phyloP scores from a whole-genome alignment of 2,329 filamentous ascomycete genomes.

The Ophiostoma novo-ulmi region DNA sequence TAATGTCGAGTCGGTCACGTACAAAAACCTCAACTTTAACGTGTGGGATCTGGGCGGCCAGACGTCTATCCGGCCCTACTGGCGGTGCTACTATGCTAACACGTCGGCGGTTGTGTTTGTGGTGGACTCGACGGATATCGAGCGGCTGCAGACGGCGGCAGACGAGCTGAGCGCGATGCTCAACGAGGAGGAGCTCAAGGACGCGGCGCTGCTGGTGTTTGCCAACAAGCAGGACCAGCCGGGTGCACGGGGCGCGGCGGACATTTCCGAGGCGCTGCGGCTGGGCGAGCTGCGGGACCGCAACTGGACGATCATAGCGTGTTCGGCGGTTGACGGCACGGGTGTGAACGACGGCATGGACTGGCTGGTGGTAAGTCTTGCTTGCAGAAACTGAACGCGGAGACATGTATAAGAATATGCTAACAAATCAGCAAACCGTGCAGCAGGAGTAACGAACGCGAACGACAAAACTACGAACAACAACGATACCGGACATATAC shows the following conservation, averaged over 20 bases:
- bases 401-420: too few relatives aligned
- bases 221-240: conserved; percentile 99
- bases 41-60: conserved; percentile 98
- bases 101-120: conserved; percentile 98
- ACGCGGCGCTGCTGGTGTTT: conserved; percentile 88
- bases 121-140: conserved; percentile 96
- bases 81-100: conserved; percentile 99
- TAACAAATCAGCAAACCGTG: conserved; percentile 38
- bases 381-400: neutral
- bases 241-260: conserved; percentile 89
- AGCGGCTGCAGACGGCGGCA: conserved; percentile 83
- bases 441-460: conserved; percentile 36
- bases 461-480: conserved; percentile 36
- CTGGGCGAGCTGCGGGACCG: conserved; percentile 87
- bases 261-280: conserved; percentile 89
- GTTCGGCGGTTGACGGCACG: conserved; percentile 89
- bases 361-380: conserved; percentile 76
- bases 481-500: conserved; percentile 26
- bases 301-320: conserved; percentile 99
- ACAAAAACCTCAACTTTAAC: conserved; percentile 97
- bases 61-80: conserved; percentile 97
- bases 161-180: conserved; percentile 94
- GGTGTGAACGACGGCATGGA: conserved; percentile 98
- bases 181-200: conserved; percentile 92
- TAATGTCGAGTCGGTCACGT: conserved; percentile 97